Conservation (phyloP, 345 rosid genomes). For the Heritiera fomes region DNA sequence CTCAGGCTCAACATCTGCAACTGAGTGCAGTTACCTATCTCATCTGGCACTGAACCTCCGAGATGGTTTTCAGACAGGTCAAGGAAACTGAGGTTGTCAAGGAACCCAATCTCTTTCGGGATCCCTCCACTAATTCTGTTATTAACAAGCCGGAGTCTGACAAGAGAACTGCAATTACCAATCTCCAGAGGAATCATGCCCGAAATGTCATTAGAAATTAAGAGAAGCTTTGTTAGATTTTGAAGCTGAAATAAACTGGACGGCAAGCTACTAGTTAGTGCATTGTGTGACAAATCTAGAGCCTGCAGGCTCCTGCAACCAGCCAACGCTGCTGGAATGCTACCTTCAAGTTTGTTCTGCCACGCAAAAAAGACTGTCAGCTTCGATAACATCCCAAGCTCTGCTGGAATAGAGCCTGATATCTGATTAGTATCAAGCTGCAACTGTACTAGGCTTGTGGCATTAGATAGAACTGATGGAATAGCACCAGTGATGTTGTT, state of each 20-base stretch:
- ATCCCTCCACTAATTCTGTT: slow-evolving; percentile 64
- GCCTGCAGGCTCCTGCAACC: slow-evolving; percentile 65
- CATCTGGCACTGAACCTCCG: slow-evolving; percentile 58
- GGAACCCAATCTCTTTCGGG: slow-evolving; percentile 64
- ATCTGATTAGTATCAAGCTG: slow-evolving; percentile 82
- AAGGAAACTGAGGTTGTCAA: slow-evolving; percentile 63
- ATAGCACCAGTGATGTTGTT: slow-evolving; percentile 80
- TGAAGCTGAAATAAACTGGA: slow-evolving; percentile 61
- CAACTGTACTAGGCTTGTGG: slow-evolving; percentile 58
- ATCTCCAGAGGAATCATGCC: slow-evolving; percentile 71
- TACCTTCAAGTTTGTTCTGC: slow-evolving; percentile 77
- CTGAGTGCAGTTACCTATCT: slow-evolving; percentile 71
- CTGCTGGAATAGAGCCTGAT: slow-evolving; percentile 65
- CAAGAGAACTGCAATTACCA: slow-evolving; percentile 62
- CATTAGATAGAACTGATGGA: slow-evolving; percentile 66
- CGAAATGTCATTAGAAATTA: slow-evolving; percentile 70
- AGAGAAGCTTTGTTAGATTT: slow-evolving; percentile 71
- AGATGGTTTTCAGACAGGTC: slow-evolving; percentile 71
- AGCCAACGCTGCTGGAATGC: slow-evolving; percentile 61
- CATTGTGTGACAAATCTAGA: slow-evolving; percentile 74
- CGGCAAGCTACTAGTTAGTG: slow-evolving; percentile 66
- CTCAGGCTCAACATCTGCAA: slow-evolving; percentile 75
- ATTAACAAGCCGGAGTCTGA: slow-evolving; percentile 59
- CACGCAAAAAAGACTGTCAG: slow-evolving; percentile 72
- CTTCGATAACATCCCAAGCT: slow-evolving; percentile 64